These are phyloP conservation scores for Mucor circinelloides DNA, from an alignment of 371 early-diverging fungal species.

Conservation along the genomic window DNA sequence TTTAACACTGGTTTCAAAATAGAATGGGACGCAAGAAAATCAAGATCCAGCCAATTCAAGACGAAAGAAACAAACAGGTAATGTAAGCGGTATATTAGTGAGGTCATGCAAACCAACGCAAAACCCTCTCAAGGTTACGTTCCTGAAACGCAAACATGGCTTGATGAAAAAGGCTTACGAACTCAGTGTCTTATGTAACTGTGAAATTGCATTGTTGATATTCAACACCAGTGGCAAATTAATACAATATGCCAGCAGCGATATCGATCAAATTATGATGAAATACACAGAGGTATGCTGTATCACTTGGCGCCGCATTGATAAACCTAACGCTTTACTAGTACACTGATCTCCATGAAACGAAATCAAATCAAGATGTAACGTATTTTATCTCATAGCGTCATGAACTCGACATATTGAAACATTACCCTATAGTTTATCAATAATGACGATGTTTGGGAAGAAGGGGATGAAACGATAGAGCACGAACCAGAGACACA, in stretches of 20 bases:
- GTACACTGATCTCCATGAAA: slow-evolving; percentile 46
- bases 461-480: slow-evolving; percentile 12
- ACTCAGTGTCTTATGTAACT: slow-evolving; percentile 93
- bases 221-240: slow-evolving; percentile 88
- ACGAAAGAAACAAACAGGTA: slow-evolving; percentile 35
- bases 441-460: slow-evolving; percentile 16
- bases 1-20: neutral
- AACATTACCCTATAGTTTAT: neutral
- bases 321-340: neutral
- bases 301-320: neutral
- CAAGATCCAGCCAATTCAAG: slow-evolving; percentile 35
- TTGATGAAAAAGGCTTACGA: slow-evolving; percentile 99
- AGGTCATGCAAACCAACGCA: neutral
- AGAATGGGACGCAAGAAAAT: slow-evolving; percentile 38
- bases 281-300: slow-evolving; percentile 83
- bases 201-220: slow-evolving; percentile 94
- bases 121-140: slow-evolving; percentile 67
- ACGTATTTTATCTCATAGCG: neutral
- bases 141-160: slow-evolving; percentile 97
- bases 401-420: neutral
- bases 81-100: neutral
- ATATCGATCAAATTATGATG: slow-evolving; percentile 90
- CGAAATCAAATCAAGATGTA: slow-evolving; percentile 48
- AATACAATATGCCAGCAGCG: slow-evolving; percentile 89
- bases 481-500: slow-evolving; percentile 1